A percentile compares a stretch with the other conserved stretches of the same genome.
These are phyloP conservation scores for Chlamydomonas schloesseri DNA, from an alignment of 139 green algal species.

Conservation along the genomic window DNA sequence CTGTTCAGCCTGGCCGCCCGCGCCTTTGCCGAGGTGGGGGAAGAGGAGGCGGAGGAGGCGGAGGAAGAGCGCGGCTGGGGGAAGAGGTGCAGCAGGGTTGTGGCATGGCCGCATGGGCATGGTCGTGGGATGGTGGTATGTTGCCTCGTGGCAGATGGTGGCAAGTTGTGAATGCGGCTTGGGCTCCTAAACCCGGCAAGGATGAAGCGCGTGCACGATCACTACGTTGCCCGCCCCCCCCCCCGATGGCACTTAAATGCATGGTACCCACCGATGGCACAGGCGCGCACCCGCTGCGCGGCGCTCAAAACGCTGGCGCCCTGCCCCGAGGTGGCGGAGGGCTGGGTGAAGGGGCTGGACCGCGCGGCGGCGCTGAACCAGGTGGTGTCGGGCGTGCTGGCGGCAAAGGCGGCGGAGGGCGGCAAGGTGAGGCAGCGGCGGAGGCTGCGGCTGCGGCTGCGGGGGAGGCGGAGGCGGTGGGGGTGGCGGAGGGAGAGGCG, in stretches of 20 bases:
- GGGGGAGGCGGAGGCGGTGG: no score
- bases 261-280: no score
- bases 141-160: no score
- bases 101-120: no score
- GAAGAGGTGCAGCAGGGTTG: background rate
- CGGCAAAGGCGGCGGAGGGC: background rate
- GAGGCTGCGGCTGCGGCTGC: no score
- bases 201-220: no score
- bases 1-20: background rate
- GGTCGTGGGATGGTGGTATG: no score
- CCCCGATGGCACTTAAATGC: no score
- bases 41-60: no score
- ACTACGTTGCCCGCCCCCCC: no score
- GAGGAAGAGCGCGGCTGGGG: background rate
- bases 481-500: background rate
- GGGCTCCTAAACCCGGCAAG: no score
- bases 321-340: conserved; percentile 7
- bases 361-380: conserved; percentile 4
- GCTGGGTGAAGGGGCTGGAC: conserved; percentile 35
- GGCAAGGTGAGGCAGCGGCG: background rate
- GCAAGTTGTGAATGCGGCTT: no score
- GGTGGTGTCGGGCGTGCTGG: conserved; percentile 17
- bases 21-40: conserved; percentile 16
- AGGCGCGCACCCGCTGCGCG: conserved; percentile 3
- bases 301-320: background rate